A percentile compares a stretch with the other conserved stretches of the same genome.
phyloP scores from a whole-genome alignment of 2,329 filamentous ascomycete species.

The Arthroderma sp. region DNA sequence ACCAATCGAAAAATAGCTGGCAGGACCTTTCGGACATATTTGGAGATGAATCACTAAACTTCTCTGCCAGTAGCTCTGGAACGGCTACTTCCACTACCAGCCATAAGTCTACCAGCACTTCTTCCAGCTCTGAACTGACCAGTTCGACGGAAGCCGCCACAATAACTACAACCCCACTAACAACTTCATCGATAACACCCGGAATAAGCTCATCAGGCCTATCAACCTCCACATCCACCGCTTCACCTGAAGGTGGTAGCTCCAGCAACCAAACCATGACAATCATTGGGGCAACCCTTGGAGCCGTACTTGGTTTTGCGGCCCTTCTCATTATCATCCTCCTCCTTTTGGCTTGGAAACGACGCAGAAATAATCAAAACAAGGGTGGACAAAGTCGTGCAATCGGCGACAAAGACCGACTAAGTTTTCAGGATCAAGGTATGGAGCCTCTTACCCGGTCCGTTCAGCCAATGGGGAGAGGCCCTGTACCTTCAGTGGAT shows the following conservation, averaged over 20 bases:
- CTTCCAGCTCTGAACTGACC: neutral
- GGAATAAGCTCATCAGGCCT: constrained; percentile 6
- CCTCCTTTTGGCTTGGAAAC: constrained; percentile 33
- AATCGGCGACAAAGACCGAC: constrained; percentile 41
- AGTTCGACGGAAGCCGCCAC: neutral
- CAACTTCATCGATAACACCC: constrained; percentile 14
- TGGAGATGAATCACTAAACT: constrained; percentile 22
- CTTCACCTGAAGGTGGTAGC: constrained; percentile 21
- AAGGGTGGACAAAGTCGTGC: constrained; percentile 36
- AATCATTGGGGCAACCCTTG: constrained; percentile 70
- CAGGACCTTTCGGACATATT: constrained; percentile 56
- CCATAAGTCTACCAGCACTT: constrained; percentile 4
- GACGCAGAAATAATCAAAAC: constrained; percentile 21
- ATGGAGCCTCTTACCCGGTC: constrained; percentile 30
- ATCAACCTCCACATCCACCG: constrained; percentile 18
- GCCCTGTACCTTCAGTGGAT: constrained; percentile 28
- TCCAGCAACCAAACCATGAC: constrained; percentile 30
- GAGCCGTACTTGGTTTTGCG: constrained; percentile 63
- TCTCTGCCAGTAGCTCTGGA: constrained; percentile 9
- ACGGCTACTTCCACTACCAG: constrained; percentile 18
- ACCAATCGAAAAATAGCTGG: constrained; percentile 65
- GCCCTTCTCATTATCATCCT: constrained; percentile 59
- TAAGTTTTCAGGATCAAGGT: constrained; percentile 33
- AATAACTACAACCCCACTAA: constrained; percentile 16
- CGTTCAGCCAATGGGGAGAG: constrained; percentile 33